Evolutionary conservation across 2,329 filamentous ascomycete genomes (phyloP).

Genomic region (Aspergillus vadensis): DNA sequence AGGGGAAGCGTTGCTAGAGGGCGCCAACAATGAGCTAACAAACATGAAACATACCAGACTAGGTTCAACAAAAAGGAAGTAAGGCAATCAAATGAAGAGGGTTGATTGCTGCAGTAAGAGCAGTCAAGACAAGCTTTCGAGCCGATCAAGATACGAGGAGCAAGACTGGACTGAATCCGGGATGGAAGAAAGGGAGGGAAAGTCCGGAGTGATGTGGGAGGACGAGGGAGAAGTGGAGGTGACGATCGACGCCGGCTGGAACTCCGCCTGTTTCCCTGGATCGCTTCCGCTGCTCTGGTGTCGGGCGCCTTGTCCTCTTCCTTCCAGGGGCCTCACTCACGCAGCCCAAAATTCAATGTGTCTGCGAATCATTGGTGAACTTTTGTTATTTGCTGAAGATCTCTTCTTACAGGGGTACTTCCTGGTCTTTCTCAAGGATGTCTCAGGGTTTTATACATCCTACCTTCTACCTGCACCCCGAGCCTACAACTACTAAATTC

Average conservation of each 20-base stretch:
- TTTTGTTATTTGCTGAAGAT: background rate
- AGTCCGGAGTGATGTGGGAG: constrained; percentile 3
- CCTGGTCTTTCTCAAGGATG: background rate
- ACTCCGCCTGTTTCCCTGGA: constrained; percentile 13
- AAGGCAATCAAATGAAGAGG: background rate
- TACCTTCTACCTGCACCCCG: background rate
- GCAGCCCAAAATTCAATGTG: background rate
- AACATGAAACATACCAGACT: constrained; percentile 8
- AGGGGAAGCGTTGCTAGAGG: constrained; percentile 10
- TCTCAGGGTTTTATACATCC: background rate
- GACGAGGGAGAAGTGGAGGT: constrained; percentile 10
- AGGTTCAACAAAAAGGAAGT: background rate
- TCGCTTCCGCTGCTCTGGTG: constrained; percentile 6
- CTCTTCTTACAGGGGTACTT: background rate
- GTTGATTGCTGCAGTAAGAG: background rate
- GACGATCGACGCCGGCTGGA: constrained; percentile 14
- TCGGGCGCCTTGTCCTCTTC: background rate
- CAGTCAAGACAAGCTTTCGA: background rate
- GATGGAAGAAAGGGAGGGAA: constrained; percentile 7
- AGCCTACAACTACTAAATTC: background rate
- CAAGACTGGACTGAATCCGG: background rate
- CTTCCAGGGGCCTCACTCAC: background rate
- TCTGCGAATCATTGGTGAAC: background rate
- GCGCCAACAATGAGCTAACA: constrained; percentile 16
- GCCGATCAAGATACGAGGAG: background rate